Base-by-base conservation (phyloP, 192 early-diverging fungal species). In the Irineochytrium annulatum region DNA sequence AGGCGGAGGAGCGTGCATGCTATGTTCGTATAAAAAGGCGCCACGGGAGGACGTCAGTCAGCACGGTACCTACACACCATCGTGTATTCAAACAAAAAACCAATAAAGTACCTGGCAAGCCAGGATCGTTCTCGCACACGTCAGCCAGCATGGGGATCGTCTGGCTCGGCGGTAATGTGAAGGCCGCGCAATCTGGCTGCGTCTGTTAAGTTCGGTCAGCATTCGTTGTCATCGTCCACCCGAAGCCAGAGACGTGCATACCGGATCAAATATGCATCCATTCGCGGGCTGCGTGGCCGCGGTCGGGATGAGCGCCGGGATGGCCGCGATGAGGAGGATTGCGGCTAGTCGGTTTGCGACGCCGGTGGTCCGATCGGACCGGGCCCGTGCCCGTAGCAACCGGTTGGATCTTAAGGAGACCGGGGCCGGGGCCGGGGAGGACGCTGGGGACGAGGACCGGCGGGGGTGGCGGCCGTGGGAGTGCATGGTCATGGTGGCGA, bases 261-360 rank as follows among this genome's bases (percentile, higher is more conserved):
- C 62, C 17, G 62, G 62, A 31, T 64, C 54, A 45, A 64, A 64
- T 17, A 64, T 54, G 29, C 62, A 64, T 8, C 22, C 32, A 34
- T 64, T 31, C 1, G 62, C 62, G 6, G 62, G 62, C 32, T 64
- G 62, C 22, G 62, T 20, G 46, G 6, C 26, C 24, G 46, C 8
- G 6, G 22, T 8, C 24, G 46, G 46, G 6, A 24, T 49, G 13
- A 49, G 17, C 11, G 46, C 8, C 46, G 26, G 11, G 6, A 49
- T 22, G 13, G 26, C 11, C 6, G 24, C 46, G 11, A 24, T 49
- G 46, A 24, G 17, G 46, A 49, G 37, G 46, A n/a, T n/a, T n/a
- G n/a, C n/a, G n/a, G n/a, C n/a, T n/a, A n/a, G n/a, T n/a, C n/a
- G n/a, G n/a, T n/a, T n/a, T n/a, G n/a, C n/a, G n/a, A n/a, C n/a